A percentile compares a stretch with the other conserved stretches of the same genome.
These are phyloP conservation scores for Pythium periplocum DNA, from an alignment of 352 stramenopile genomes.

Conservation along the genomic window DNA sequence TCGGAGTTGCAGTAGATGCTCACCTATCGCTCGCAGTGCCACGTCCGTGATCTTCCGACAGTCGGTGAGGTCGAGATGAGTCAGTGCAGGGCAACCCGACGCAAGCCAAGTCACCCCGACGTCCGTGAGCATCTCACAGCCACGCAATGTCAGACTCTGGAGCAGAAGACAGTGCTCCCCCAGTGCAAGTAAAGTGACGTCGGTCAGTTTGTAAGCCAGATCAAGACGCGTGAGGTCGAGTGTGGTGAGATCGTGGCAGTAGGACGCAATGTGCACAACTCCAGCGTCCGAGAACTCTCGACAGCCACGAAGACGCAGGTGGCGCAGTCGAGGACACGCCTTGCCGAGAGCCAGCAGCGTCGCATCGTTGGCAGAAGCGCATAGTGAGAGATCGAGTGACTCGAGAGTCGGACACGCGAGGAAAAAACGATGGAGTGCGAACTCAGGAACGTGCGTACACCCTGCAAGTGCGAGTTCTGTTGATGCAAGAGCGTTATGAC, in stretches of 20 bases:
- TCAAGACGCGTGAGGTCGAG: conserved; percentile 86
- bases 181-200: conserved; percentile 86
- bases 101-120: conserved; percentile 91
- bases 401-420: conserved; percentile 62
- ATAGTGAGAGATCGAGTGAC: conserved; percentile 78
- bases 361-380: conserved; percentile 60
- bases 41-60: conserved; percentile 89
- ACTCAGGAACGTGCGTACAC: conserved; percentile 70
- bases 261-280: conserved; percentile 67
- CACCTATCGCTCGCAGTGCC: conserved; percentile 76
- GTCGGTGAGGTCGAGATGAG: conserved; percentile 74
- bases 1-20: conserved; percentile 59
- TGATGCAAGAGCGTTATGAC: neutral
- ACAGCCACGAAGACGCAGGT: conserved; percentile 76
- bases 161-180: conserved; percentile 50
- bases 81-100: conserved; percentile 70
- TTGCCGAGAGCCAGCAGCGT: conserved; percentile 69
- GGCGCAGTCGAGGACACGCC: conserved; percentile 47
- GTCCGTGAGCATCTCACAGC: conserved; percentile 89
- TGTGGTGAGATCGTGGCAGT: conserved; percentile 48
- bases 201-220: conserved; percentile 89
- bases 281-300: conserved; percentile 85
- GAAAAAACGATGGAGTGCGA: conserved; percentile 80
- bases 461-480: conserved; percentile 62
- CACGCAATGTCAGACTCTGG: conserved; percentile 53